Evolutionary conservation across 2,329 filamentous ascomycete genomes (phyloP).

Genomic region (Helotiales sp.): DNA sequence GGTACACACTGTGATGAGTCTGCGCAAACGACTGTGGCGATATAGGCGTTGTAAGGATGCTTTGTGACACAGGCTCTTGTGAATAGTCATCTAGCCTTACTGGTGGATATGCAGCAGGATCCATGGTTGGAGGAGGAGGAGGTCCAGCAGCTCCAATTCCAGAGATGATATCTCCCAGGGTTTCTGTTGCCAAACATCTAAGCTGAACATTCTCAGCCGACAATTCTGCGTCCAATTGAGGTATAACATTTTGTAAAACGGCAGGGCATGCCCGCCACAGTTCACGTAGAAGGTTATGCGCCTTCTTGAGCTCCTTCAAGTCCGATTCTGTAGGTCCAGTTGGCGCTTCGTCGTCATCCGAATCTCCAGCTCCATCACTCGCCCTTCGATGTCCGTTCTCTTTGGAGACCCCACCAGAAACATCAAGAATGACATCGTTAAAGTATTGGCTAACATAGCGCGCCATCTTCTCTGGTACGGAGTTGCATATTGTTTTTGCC

Average conservation of each 20-base stretch:
- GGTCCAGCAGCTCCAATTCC: constrained; percentile 91
- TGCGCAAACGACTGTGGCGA: constrained; percentile 90
- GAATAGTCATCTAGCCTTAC: constrained; percentile 62
- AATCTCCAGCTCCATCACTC: constrained; percentile 58
- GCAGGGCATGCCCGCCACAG: constrained; percentile 89
- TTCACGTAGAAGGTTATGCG: constrained; percentile 85
- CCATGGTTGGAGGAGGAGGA: constrained; percentile 68
- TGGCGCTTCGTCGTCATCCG: constrained; percentile 59
- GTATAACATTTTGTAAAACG: constrained; percentile 89
- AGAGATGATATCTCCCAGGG: constrained; percentile 90
- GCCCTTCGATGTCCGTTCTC: constrained; percentile 51
- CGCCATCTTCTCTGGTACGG: constrained; percentile 89
- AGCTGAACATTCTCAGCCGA: constrained; percentile 86
- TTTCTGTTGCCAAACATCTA: constrained; percentile 86
- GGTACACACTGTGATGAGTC: constrained; percentile 74
- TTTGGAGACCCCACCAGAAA: constrained; percentile 53
- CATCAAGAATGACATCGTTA: constrained; percentile 92
- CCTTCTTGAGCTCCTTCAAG: constrained; percentile 83
- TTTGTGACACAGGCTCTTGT: constrained; percentile 50
- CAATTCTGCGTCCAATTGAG: constrained; percentile 89
- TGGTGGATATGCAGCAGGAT: constrained; percentile 84
- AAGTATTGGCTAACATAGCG: constrained; percentile 95
- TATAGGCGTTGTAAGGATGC: constrained; percentile 76
- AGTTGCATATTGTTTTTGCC: constrained; percentile 91
- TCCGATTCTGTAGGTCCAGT: constrained; percentile 77